Base-by-base conservation (phyloP, 225 moss, liverwort and hornwort species). In the Ulota crispa region DNA sequence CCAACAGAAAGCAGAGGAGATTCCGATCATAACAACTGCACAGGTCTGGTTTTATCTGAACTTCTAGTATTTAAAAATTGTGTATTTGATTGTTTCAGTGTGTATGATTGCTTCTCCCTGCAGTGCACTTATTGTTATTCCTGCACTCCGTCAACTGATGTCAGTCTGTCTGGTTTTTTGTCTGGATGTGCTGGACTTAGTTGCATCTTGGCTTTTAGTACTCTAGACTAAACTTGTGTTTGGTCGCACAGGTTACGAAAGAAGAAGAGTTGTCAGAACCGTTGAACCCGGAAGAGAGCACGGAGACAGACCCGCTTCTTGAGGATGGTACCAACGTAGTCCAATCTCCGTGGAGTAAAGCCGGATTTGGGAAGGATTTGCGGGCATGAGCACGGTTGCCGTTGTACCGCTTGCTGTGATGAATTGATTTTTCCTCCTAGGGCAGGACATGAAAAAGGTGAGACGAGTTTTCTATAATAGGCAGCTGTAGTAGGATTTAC, bases 1-100 rank as follows among this genome's bases (percentile, higher is more conserved):
- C 69, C 90, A 90, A 73, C 92, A 90, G 77, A 92, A 92, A 77
- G 83, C 75, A 60, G 85, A 89, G 67, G 92, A 89, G 32, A 82
- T 88, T 84, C 84, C 88, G 23, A 23, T 81, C 36, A 7, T 61
- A 77, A 30, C 78, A 77, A 30, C 78, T 68, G 71, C 83, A 55
- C 90, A 90, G 90, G 90, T 90, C 37, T 77, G 70, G 27, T 74
- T 79, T 79, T 77, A 34, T 66, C 8, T 69, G n/a, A 55, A 54
- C 37, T 43, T 72, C 43, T n/a, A 56, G 53, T 19, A 66, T 78
- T 63, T 9, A 28, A 70, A 64, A 64, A 23, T 16, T 9, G 24
- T 53, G 37, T 30, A 21, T 21, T 69, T 53, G n/a, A 60, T 65
- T 39, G 50, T 56, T 56, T 39, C 50, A 56, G 1, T 32, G 37